Evolutionary conservation across 2,329 filamentous ascomycete species (phyloP).

Genomic region (Furcasterigmium furcatum): DNA sequence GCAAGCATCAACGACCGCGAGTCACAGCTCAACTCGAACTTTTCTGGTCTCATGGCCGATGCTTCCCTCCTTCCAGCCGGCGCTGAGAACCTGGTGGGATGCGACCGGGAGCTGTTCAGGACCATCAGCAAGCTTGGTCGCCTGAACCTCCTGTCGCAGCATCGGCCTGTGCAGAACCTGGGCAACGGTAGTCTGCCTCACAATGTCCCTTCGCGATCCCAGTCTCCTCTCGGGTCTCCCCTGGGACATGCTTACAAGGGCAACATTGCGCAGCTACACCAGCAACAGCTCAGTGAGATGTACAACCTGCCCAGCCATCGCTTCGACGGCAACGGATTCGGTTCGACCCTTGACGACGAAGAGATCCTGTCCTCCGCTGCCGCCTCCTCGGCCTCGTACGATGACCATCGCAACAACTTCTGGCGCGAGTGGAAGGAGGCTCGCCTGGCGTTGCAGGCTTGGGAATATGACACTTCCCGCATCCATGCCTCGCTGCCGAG

Average conservation of each 20-base stretch:
- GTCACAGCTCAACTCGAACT: conserved; percentile 69
- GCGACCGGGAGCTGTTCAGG: conserved; percentile 83
- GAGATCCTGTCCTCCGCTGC: conserved; percentile 41
- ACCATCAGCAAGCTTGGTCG: conserved; percentile 80
- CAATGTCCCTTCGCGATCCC: conserved; percentile 21
- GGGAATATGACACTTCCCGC: conserved; percentile 66
- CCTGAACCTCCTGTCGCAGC: conserved; percentile 79
- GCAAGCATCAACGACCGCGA: conserved; percentile 91
- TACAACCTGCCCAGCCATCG: conserved; percentile 46
- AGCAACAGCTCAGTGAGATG: conserved; percentile 22
- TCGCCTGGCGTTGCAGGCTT: conserved; percentile 71
- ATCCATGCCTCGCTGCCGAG: conserved; percentile 48
- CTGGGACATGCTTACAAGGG: conserved; percentile 40
- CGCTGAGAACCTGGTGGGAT: conserved; percentile 82
- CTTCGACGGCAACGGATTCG: conserved; percentile 67
- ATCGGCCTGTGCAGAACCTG: conserved; percentile 47
- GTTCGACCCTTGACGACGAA: conserved; percentile 51
- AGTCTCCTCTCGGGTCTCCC: conserved; percentile 37
- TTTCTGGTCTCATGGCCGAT: conserved; percentile 53
- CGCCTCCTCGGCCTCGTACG: conserved; percentile 41
- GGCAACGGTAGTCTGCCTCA: conserved; percentile 12
- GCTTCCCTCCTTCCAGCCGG: conserved; percentile 53
- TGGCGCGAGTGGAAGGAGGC: conserved; percentile 86
- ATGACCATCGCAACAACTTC: conserved; percentile 64
- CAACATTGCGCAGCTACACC: conserved; percentile 18